phyloP scores from a whole-genome alignment of 768 basidiomycete species.

The Pisolithus sp. region DNA sequence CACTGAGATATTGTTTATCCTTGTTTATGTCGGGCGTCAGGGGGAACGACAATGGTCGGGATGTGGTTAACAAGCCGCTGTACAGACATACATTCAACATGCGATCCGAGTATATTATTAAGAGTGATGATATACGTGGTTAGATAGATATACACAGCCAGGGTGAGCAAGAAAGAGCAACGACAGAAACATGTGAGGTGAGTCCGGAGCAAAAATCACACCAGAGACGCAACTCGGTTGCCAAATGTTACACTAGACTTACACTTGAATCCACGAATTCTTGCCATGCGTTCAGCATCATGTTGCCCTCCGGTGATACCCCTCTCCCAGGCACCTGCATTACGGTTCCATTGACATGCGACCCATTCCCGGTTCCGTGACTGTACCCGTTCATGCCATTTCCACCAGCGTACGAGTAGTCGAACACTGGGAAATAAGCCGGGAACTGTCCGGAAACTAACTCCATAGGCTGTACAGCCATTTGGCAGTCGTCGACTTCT shows the following conservation, averaged over 20 bases:
- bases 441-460: slow-evolving; percentile 41
- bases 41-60: no score
- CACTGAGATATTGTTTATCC: background rate
- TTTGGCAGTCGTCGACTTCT: slow-evolving; percentile 8
- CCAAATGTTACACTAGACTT: slow-evolving; percentile 12
- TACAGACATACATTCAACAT: background rate
- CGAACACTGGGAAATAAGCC: slow-evolving; percentile 71
- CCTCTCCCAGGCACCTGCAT: slow-evolving; percentile 10
- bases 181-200: background rate
- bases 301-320: slow-evolving; percentile 51
- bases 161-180: no score
- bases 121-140: no score
- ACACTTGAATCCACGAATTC: slow-evolving; percentile 45
- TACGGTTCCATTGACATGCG: background rate
- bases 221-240: background rate
- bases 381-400: slow-evolving; percentile 23
- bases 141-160: no score
- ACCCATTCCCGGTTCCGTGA: slow-evolving; percentile 31
- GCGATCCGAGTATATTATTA: background rate
- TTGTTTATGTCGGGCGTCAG: background rate
- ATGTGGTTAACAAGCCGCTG: no score
- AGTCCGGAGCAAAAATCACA: background rate
- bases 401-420: slow-evolving; percentile 43
- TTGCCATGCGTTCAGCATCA: slow-evolving; percentile 55
- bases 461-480: slow-evolving; percentile 27